These are phyloP conservation scores for Thelonectria olida DNA, from an alignment of 2,329 filamentous ascomycete species.

Conservation along the genomic window DNA sequence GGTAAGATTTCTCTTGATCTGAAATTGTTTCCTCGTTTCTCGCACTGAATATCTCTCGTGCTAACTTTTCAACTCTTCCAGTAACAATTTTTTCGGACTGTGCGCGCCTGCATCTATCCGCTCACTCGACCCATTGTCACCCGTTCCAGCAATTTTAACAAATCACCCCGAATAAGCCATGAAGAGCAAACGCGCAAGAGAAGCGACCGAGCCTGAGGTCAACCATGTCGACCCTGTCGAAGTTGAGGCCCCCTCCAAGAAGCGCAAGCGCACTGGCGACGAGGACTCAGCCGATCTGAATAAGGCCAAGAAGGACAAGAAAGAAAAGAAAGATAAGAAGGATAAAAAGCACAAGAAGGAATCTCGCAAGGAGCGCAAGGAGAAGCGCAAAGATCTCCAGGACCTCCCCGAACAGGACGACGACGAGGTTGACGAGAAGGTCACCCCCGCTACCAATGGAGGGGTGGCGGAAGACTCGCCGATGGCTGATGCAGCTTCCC, in stretches of 20 bases:
- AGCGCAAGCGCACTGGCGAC: slow-evolving; percentile 48
- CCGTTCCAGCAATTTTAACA: neutral
- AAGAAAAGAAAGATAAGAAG: slow-evolving; percentile 48
- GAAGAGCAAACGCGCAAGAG: slow-evolving; percentile 53
- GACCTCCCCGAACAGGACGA: slow-evolving; percentile 48
- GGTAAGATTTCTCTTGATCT: neutral
- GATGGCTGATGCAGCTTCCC: slow-evolving; percentile 37
- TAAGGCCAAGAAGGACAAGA: slow-evolving; percentile 45
- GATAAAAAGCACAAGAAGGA: slow-evolving; percentile 46
- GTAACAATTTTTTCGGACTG: neutral
- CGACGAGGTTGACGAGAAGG: slow-evolving; percentile 34
- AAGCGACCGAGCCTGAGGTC: slow-evolving; percentile 43
- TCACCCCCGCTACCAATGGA: slow-evolving; percentile 25
- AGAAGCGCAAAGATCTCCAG: slow-evolving; percentile 50
- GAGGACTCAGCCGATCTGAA: slow-evolving; percentile 41
- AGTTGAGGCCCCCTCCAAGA: slow-evolving; percentile 43
- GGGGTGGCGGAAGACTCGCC: slow-evolving; percentile 32
- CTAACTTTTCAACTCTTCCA: neutral
- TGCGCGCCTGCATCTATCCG: neutral
- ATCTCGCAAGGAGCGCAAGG: slow-evolving; percentile 52
- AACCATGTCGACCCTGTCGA: slow-evolving; percentile 33
- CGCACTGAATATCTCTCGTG: neutral
- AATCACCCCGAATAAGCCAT: slow-evolving; percentile 20
- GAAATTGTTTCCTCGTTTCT: neutral
- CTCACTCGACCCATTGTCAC: slow-evolving; percentile 7